Evolutionary conservation across 2,329 filamentous ascomycete species (phyloP).

Genomic region (Botrytis byssoidea): DNA sequence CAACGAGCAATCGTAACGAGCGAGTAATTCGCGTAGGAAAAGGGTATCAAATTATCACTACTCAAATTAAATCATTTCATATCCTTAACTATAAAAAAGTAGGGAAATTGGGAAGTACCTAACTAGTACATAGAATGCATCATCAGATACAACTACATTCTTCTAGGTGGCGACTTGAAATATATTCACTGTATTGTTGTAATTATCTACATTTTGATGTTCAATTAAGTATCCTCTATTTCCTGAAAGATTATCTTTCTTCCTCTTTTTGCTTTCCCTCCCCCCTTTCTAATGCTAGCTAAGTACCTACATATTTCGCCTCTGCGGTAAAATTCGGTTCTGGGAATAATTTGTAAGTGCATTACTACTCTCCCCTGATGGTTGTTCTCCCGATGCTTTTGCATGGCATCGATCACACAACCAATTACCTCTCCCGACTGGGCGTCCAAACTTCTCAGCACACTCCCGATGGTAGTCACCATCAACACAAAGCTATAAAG

Average conservation of each 20-base stretch:
- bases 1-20: background rate
- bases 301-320: background rate
- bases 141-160: background rate
- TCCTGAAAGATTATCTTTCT: background rate
- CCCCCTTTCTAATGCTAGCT: background rate
- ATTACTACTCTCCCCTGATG: background rate
- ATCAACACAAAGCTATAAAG: slow-evolving; percentile 3
- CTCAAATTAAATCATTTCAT: background rate
- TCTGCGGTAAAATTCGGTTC: background rate
- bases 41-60: background rate
- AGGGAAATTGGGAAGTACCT: background rate
- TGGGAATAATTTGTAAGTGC: background rate
- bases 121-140: background rate
- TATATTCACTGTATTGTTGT: background rate
- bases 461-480: slow-evolving; percentile 2
- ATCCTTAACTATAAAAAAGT: too few species aligned
- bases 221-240: background rate
- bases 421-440: slow-evolving; percentile 1
- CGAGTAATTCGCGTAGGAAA: background rate
- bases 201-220: background rate
- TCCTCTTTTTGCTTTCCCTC: background rate
- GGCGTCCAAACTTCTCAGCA: background rate
- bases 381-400: background rate
- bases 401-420: background rate
- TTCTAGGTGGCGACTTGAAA: background rate